These are phyloP conservation scores for Fragosphaeria purpurea DNA, from an alignment of 2,329 filamentous ascomycete species.

Conservation along the genomic window DNA sequence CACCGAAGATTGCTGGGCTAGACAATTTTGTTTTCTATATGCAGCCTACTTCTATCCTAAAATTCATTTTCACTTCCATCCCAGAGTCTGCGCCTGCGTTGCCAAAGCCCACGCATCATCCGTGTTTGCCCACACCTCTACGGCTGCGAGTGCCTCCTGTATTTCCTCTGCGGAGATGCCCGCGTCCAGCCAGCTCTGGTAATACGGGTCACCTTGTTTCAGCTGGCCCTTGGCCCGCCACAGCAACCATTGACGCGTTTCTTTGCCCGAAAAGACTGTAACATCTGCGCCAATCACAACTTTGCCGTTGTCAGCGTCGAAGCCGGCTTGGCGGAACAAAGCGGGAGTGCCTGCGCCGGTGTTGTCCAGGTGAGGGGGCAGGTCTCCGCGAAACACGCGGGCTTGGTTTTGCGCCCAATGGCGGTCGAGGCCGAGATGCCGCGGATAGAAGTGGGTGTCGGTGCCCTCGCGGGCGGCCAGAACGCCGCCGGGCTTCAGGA, in stretches of 20 bases:
- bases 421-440: conserved; percentile 14
- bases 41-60: too few species aligned
- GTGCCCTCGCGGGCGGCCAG: conserved; percentile 24
- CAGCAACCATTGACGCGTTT: conserved; percentile 20
- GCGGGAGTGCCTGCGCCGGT: conserved; percentile 19
- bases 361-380: conserved; percentile 7
- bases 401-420: conserved; percentile 19
- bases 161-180: conserved; percentile 27
- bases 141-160: conserved; percentile 19
- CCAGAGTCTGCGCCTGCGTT: conserved; percentile 28
- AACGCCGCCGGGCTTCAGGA: conserved; percentile 32
- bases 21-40: too few species aligned
- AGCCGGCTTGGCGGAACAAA: conserved; percentile 21
- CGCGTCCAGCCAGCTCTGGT: conserved; percentile 24
- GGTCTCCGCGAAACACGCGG: conserved; percentile 8
- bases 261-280: conserved; percentile 17
- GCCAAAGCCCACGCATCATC: conserved; percentile 28
- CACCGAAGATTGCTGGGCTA: too few species aligned
- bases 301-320: conserved; percentile 17
- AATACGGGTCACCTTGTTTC: conserved; percentile 20
- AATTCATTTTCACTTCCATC: conserved; percentile 24
- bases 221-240: conserved; percentile 18
- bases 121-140: conserved; percentile 24
- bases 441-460: conserved; percentile 24
- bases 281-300: conserved; percentile 21